Evolutionary conservation across 352 stramenopile genomes (phyloP), one percentile per base, ranked within the genome.

Genomic region (Globisporangium orthogonon): DNA sequence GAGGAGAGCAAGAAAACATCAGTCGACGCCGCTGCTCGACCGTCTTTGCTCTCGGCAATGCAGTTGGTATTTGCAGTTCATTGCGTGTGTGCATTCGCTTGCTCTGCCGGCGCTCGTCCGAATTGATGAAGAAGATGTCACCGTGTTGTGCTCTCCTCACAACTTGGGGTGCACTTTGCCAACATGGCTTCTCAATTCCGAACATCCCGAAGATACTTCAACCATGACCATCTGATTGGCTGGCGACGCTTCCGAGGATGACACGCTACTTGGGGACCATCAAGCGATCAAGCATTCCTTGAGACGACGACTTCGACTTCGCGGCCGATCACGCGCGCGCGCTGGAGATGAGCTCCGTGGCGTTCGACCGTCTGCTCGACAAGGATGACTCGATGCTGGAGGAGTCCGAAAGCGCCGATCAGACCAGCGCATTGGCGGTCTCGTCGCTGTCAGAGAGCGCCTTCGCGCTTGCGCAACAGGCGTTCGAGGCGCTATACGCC

Each of bases 401-500:
- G 39, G 54, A 60, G 28, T 29, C 45, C 33, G 54, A 60, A 35
- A 53, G 43, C 37, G 54, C 15, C 5, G 41, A 60, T 11, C 33
- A 37, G 4, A 18, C 28, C 29, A 60, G 31, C 45, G 23, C 52
- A 7, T 43, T 49, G 13, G 68, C 70, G 1, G 54, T 75, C 33
- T 75, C 68, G 5, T 54, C 61, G 4, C 46, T 75, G 14, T 66
- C 68, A 7, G 61, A 70, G 18, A 62, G 68, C 31, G 61, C 65
- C 0, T 56, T 73, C 23, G 44, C 45, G n/a, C 33, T 60, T 6
- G 31, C 37, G 17, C 52, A 45, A 0, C 59, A 82, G 31, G 58
- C 76, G 7, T 88, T 88, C 48, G 65, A 75, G 11, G 57, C 62
- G 28, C 47, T 90, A 41, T 90, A 75, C 58, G 52, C 64, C 2